Conservation (phyloP, 352 stramenopile genomes). For the Phytophthora multivora region DNA sequence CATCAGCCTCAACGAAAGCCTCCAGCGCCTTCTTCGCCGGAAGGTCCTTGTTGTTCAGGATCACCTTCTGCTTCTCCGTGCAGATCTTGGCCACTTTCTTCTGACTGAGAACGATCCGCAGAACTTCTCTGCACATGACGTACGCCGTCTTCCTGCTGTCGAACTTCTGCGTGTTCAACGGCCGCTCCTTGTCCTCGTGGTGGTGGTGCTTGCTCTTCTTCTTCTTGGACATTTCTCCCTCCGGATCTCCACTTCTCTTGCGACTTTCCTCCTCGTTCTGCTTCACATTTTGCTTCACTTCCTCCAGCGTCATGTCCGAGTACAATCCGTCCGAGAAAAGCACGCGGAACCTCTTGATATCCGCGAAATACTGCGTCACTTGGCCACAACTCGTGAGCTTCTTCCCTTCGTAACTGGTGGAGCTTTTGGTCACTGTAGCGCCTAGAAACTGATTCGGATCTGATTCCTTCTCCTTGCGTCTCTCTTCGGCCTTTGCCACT, state of each 20-base stretch:
- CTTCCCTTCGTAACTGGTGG: conserved; percentile 55
- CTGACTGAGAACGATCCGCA: conserved; percentile 59
- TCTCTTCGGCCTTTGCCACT: neutral
- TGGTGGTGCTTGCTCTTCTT: conserved; percentile 31
- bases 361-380: conserved; percentile 53
- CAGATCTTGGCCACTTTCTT: conserved; percentile 47
- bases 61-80: conserved; percentile 57
- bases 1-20: conserved; percentile 67
- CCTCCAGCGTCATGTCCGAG: conserved; percentile 48
- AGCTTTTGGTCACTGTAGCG: conserved; percentile 42
- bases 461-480: conserved; percentile 2
- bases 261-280: conserved; percentile 2
- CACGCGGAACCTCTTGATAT: conserved; percentile 51
- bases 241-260: conserved; percentile 24
- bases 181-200: conserved; percentile 18
- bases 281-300: conserved; percentile 32
- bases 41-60: conserved; percentile 71
- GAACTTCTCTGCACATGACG: conserved; percentile 50
- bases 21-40: conserved; percentile 60
- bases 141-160: conserved; percentile 53
- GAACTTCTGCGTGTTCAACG: conserved; percentile 54
- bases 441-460: conserved; percentile 56
- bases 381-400: conserved; percentile 40
- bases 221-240: conserved; percentile 15
- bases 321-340: conserved; percentile 49